Percentiles rank a stretch among this genome's conserved stretches.
Evolutionary conservation across 73 alveolate species (phyloP).

Genomic region (Halteria grandinella): DNA sequence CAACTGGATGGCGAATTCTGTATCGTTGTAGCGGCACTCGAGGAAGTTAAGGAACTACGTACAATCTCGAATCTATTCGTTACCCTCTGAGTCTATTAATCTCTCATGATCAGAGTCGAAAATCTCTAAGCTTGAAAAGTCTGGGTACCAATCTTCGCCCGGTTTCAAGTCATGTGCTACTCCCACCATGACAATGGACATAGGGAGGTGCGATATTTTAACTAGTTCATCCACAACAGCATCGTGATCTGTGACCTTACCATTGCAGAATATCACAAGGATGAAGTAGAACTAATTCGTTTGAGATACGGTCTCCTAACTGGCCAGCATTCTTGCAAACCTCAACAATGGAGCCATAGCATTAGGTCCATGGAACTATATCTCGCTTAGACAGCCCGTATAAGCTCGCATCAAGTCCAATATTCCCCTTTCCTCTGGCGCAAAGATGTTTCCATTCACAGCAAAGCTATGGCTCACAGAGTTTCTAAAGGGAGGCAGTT

Average conservation of each 20-base stretch:
- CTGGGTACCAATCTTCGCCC: slow-evolving; percentile 59
- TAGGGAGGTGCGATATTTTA: slow-evolving; percentile 76
- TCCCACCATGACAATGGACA: slow-evolving; percentile 82
- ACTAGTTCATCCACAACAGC: slow-evolving; percentile 79
- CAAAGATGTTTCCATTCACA: slow-evolving; percentile 79
- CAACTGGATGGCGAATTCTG: slow-evolving; percentile 66
- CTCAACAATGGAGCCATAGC: slow-evolving; percentile 78
- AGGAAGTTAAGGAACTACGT: slow-evolving; percentile 82
- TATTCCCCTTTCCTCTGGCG: slow-evolving; percentile 80
- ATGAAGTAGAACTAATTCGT: slow-evolving; percentile 64
- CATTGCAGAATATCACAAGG: slow-evolving; percentile 79
- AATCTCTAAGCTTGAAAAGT: slow-evolving; percentile 63
- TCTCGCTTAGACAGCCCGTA: slow-evolving; percentile 50
- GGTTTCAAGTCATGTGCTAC: no score
- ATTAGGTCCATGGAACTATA: slow-evolving; percentile 79
- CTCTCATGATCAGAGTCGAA: slow-evolving; percentile 86
- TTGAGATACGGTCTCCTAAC: slow-evolving; percentile 53
- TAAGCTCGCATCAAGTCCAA: slow-evolving; percentile 69
- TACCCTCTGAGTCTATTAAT: slow-evolving; percentile 70
- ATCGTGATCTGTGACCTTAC: slow-evolving; percentile 80
- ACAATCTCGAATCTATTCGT: slow-evolving; percentile 74
- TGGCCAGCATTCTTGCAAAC: slow-evolving; percentile 64
- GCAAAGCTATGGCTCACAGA: slow-evolving; percentile 75
- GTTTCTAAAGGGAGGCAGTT: slow-evolving; percentile 71
- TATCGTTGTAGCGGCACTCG: slow-evolving; percentile 50